Percentiles rank a stretch among this genome's conserved stretches.
Evolutionary conservation across 176 grass and related monocot species (phyloP).

Genomic region (Miscanthus lutarioriparius): DNA sequence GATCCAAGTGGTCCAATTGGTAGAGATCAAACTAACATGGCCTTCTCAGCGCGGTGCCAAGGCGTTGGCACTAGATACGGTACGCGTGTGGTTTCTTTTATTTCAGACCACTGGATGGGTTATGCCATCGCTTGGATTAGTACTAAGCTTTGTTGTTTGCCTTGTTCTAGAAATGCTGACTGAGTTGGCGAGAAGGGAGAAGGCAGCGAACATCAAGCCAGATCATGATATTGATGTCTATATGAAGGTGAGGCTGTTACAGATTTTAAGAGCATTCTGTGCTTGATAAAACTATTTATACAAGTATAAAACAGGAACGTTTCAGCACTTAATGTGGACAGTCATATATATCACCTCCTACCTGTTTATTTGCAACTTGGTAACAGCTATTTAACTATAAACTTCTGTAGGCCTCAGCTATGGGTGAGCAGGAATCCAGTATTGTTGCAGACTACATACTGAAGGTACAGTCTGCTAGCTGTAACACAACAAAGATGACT

Average conservation of each 20-base stretch:
- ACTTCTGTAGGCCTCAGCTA: conserved; percentile 68
- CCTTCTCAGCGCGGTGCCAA: conserved; percentile 80
- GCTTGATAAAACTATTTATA: not conserved
- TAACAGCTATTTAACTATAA: conserved; percentile 21
- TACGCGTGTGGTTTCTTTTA: conserved; percentile 30
- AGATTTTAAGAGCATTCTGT: not conserved
- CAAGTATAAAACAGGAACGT: conserved; percentile 3
- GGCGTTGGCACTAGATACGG: conserved; percentile 78
- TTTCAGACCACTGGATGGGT: not conserved
- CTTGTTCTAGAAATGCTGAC: conserved; percentile 73
- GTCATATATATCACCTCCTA: not conserved
- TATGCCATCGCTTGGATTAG: not conserved
- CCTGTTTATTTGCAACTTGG: not conserved
- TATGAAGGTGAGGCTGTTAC: conserved; percentile 67
- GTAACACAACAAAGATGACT: conserved; percentile 2
- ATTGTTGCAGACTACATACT: conserved; percentile 89
- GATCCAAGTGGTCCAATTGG: too few species aligned
- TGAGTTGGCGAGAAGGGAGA: conserved; percentile 83
- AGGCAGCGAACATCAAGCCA: conserved; percentile 79
- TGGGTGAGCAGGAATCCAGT: conserved; percentile 72
- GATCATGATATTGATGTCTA: conserved; percentile 90
- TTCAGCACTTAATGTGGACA: not conserved
- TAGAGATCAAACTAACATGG: too few species aligned
- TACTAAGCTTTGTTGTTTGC: conserved; percentile 17
- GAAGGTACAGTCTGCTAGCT: conserved; percentile 59